A percentile compares a stretch with the other conserved stretches of the same genome.
Conservation (phyloP, 2,329 filamentous ascomycete species). For the Pezicula radicicola region DNA sequence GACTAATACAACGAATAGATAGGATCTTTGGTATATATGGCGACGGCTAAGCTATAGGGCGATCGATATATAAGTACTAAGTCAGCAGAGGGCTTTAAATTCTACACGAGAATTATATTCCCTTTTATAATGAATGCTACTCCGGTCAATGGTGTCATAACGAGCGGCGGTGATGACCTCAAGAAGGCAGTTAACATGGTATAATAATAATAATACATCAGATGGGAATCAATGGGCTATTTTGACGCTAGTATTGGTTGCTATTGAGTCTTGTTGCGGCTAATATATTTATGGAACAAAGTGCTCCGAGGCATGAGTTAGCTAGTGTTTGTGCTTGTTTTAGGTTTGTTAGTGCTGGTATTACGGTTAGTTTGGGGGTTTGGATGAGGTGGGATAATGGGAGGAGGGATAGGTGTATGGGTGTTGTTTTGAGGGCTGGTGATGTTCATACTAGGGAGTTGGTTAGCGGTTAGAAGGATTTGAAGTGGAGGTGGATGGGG, state of each 20-base stretch:
- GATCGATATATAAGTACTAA: no score
- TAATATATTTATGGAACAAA: constrained; percentile 64
- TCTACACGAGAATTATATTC: no score
- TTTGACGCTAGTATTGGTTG: constrained; percentile 70
- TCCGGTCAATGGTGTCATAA: no score
- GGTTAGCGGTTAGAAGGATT: constrained; percentile 5
- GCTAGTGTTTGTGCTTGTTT: constrained; percentile 63
- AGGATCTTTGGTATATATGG: no score
- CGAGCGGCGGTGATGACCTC: no score
- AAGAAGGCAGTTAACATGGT: constrained; percentile 29
- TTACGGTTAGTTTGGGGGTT: constrained; percentile 52
- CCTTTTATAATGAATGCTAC: no score
- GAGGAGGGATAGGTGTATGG: constrained; percentile 47
- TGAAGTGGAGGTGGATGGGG: constrained; percentile 14
- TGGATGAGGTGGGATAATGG: constrained; percentile 67
- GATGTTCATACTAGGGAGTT: constrained; percentile 11
- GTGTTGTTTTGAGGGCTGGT: constrained; percentile 5
- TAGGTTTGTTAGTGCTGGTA: constrained; percentile 54
- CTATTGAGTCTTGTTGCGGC: constrained; percentile 68
- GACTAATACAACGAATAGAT: no score
- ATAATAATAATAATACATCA: constrained; percentile 80
- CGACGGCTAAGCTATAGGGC: no score
- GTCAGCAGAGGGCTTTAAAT: no score
- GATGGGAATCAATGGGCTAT: constrained; percentile 70
- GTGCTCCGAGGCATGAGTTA: constrained; percentile 64